Conservation (phyloP, 257 asterid species). For the Linaria vulgaris region DNA sequence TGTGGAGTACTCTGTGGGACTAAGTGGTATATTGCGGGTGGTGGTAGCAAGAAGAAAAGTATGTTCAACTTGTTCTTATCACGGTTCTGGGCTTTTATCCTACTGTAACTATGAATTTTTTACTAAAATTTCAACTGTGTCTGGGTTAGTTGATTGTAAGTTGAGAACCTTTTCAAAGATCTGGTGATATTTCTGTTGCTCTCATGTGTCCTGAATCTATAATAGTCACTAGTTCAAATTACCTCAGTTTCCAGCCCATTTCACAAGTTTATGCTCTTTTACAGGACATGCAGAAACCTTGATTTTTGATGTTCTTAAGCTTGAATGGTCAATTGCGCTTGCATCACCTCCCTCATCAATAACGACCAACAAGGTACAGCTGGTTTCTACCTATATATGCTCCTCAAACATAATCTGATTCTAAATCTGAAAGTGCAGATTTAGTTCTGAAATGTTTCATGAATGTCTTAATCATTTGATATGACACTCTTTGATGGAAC, state of each 20-base stretch:
- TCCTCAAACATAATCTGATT: slow-evolving; percentile 13
- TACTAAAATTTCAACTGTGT: background rate
- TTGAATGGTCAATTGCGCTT: slow-evolving; percentile 87
- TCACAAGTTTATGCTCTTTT: slow-evolving; percentile 13
- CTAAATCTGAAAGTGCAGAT: slow-evolving; percentile 1
- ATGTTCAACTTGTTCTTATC: slow-evolving; percentile 23
- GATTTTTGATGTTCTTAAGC: slow-evolving; percentile 79
- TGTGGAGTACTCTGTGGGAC: slow-evolving; percentile 93
- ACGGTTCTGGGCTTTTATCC: background rate
- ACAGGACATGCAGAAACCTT: slow-evolving; percentile 88
- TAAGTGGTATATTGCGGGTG: slow-evolving; percentile 96
- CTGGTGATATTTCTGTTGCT: background rate
- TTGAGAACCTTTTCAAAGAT: slow-evolving; percentile 7
- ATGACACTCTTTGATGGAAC: background rate
- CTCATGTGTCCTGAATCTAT: background rate
- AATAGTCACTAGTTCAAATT: background rate
- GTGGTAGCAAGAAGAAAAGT: slow-evolving; percentile 94
- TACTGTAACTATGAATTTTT: background rate
- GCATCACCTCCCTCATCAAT: slow-evolving; percentile 78
- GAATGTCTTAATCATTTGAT: slow-evolving; percentile 1
- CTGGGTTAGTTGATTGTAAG: background rate
- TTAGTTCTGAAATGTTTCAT: slow-evolving; percentile 1
- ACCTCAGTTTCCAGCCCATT: slow-evolving; percentile 8
- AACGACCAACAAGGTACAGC: slow-evolving; percentile 77
- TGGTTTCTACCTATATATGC: slow-evolving; percentile 19